A percentile compares a stretch with the other conserved stretches of the same genome.
Conservation (phyloP, 768 basidiomycete species). For the Saitozyma podzolica region DNA sequence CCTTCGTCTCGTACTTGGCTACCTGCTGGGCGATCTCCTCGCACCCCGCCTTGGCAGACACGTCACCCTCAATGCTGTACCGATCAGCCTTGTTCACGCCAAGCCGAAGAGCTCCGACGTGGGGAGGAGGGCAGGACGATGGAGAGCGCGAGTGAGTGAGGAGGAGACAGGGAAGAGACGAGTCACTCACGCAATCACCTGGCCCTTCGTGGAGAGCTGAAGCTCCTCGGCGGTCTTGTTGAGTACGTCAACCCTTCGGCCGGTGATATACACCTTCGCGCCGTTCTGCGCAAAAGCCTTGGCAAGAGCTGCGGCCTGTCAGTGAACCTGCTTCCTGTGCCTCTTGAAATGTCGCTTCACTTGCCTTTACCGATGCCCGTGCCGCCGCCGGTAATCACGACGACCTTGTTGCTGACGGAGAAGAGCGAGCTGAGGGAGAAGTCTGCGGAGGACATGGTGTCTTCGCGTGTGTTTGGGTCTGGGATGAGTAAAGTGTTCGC, state of each 20-base stretch:
- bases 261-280: constrained; percentile 44
- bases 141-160: no score
- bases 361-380: constrained; percentile 52
- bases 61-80: constrained; percentile 29
- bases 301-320: constrained; percentile 23
- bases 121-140: no score
- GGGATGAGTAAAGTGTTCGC: no score
- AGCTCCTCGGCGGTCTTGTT: constrained; percentile 24
- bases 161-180: no score
- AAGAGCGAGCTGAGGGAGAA: no score
- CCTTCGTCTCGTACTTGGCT: constrained; percentile 13
- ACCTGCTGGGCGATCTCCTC: constrained; percentile 24
- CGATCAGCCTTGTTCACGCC: no score
- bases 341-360: neutral
- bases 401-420: constrained; percentile 11
- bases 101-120: no score
- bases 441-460: no score
- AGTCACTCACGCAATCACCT: no score
- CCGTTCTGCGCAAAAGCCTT: constrained; percentile 42
- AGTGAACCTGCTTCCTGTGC: neutral
- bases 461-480: no score
- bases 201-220: constrained; percentile 2
- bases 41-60: constrained; percentile 37
- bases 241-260: constrained; percentile 31
- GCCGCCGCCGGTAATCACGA: constrained; percentile 46